Evolutionary conservation across 257 asterid genomes (phyloP).

Genomic region (Galeopsis tetrahit): DNA sequence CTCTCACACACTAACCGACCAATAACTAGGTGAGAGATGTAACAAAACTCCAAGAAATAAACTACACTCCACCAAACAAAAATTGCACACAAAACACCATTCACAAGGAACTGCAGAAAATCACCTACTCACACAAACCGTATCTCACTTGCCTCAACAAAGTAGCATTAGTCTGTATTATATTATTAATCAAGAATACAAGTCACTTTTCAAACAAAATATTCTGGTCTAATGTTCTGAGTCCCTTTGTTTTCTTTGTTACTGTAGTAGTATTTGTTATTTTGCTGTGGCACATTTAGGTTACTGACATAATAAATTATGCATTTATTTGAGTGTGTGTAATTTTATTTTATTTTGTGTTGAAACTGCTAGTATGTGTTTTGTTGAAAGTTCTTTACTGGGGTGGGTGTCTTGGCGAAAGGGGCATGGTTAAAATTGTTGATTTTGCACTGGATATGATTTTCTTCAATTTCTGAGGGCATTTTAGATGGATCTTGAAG

Average conservation of each 20-base stretch:
- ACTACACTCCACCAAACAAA: conserved; percentile 34
- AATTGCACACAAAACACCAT: conserved; percentile 30
- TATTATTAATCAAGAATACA: conserved; percentile 13
- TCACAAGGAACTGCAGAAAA: conserved; percentile 33
- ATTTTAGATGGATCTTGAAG: conserved; percentile 76
- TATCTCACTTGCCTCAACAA: conserved; percentile 36
- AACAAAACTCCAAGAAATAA: conserved; percentile 32
- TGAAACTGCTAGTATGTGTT: conserved; percentile 34
- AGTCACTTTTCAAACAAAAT: conserved; percentile 37
- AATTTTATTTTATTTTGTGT: conserved; percentile 9
- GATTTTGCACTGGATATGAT: conserved; percentile 50
- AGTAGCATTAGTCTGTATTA: background rate
- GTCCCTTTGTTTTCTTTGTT: conserved; percentile 23
- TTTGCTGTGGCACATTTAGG: conserved; percentile 40
- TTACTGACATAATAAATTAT: conserved; percentile 36
- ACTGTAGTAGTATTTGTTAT: conserved; percentile 11
- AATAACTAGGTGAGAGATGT: conserved; percentile 1
- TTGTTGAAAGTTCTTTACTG: conserved; percentile 36
- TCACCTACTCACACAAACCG: conserved; percentile 38
- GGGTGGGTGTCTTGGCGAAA: conserved; percentile 45
- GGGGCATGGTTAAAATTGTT: conserved; percentile 42
- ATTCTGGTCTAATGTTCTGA: conserved; percentile 37
- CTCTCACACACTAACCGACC: conserved; percentile 20
- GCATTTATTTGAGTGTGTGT: conserved; percentile 20
- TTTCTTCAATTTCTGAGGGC: conserved; percentile 48